Evolutionary conservation across 2,329 filamentous ascomycete genomes (phyloP), one percentile per base, ranked within the genome.

Genomic region (Byssothecium circinans): DNA sequence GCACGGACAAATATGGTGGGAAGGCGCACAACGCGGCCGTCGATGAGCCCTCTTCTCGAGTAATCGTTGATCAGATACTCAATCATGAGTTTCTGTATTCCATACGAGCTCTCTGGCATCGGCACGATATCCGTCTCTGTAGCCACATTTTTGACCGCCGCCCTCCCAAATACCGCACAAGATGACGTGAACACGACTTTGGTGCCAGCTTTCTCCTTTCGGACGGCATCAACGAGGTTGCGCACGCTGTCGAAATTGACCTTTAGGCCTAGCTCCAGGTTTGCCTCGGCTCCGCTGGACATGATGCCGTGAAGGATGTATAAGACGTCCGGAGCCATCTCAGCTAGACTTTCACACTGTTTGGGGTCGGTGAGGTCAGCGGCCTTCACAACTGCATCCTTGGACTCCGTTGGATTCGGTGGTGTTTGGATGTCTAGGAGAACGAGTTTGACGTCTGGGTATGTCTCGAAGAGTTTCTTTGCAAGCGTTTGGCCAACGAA

Each of bases 301-400:
- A 86, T 86, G 73, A 86, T 84, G 52, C 83, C 83, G 67, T 86
- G 83, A 64, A 86, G 81, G 57, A 84, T 74, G 69, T 83, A 86
- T 12, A 69, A 57, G 3, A 61, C 66, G 57, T 68, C 66, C 6
- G 66, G 67, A n/a, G 47, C 41, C 38, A 57, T 55, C 12, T 58
- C 56, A 15, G 69, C 60, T 7, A 70, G 47, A 1, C 50, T 49
- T 29, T 62, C 49, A 32, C 57, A 62, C 14, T 60, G 52, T 29
- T 62, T 47, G 2, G 56, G 32, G 11, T 68, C 59, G 12, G 81
- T 73, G 2, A 85, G 74, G 61, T 86, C 82, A 8, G 79, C 77
- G 20, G 75, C 74, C 35, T 83, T 50, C 0, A 78, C 79, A 25
- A 10, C 10, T 25, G 23, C 23, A 64, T 82, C 79, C 43, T 75